These are phyloP conservation scores for Penicillium sp. DNA, from an alignment of 2,329 filamentous ascomycete species.

Conservation along the genomic window DNA sequence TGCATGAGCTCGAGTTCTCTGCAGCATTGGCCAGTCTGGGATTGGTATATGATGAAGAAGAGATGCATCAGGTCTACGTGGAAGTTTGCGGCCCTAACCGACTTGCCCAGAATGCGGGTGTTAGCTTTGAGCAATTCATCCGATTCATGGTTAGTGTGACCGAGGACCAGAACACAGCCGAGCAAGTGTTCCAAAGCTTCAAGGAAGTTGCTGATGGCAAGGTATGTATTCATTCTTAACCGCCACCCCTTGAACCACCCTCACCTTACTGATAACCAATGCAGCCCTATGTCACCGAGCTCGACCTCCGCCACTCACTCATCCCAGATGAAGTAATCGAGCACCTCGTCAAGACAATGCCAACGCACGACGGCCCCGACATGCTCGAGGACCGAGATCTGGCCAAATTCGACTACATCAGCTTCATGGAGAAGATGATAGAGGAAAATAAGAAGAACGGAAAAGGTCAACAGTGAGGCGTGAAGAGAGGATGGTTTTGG, in stretches of 20 bases:
- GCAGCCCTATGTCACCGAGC: constrained; percentile 91
- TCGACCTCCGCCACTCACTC: constrained; percentile 91
- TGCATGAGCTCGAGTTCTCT: constrained; percentile 94
- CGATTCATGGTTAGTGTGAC: constrained; percentile 99
- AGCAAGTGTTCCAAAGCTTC: constrained; percentile 98
- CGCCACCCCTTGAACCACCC: neutral
- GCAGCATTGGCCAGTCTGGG: constrained; percentile 93
- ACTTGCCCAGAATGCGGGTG: constrained; percentile 67
- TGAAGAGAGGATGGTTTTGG: constrained; percentile 13
- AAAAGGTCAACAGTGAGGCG: constrained; percentile 28
- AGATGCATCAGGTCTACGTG: constrained; percentile 95
- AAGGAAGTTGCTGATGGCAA: constrained; percentile 97
- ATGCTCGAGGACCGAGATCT: constrained; percentile 81
- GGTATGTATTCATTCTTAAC: constrained; percentile 48
- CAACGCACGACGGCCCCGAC: constrained; percentile 80
- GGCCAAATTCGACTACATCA: constrained; percentile 93
- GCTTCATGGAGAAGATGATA: constrained; percentile 92
- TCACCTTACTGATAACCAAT: constrained; percentile 12
- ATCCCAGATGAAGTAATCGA: constrained; percentile 98
- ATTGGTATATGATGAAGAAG: constrained; percentile 92
- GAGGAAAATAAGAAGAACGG: constrained; percentile 40
- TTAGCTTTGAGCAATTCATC: constrained; percentile 98
- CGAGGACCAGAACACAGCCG: constrained; percentile 97
- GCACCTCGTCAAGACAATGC: constrained; percentile 85
- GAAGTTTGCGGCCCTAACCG: constrained; percentile 70